phyloP scores from a whole-genome alignment of 495 filamentous ascomycete species.

The Penicillium argentinense region DNA sequence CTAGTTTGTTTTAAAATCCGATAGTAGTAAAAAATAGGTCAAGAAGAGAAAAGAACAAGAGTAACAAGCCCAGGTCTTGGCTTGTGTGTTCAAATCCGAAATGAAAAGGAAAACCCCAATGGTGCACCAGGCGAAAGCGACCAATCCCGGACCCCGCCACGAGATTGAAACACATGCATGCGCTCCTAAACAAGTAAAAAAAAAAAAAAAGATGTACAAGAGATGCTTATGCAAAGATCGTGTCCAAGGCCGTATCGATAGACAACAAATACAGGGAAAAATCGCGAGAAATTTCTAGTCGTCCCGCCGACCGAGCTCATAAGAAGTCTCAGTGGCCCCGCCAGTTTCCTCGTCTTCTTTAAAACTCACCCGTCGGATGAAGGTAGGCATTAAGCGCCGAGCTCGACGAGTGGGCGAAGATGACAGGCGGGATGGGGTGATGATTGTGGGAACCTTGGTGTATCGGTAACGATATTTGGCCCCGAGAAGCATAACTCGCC shows the following conservation, averaged over 20 bases:
- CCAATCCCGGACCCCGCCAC: conserved; percentile 27
- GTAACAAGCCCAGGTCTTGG: not conserved
- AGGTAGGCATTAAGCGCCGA: conserved; percentile 35
- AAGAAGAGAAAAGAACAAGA: conserved; percentile 6
- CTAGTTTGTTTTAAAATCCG: too few species aligned
- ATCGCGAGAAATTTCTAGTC: conserved; percentile 27
- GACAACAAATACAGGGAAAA: conserved; percentile 24
- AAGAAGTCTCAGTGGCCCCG: conserved; percentile 39
- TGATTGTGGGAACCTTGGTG: conserved; percentile 32
- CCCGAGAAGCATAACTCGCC: conserved; percentile 47
- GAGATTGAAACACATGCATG: conserved; percentile 30
- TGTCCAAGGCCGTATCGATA: conserved; percentile 27
- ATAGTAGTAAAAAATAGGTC: conserved; percentile 10
- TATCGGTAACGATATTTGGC: conserved; percentile 46
- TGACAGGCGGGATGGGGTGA: conserved; percentile 27
- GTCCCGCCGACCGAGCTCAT: conserved; percentile 41
- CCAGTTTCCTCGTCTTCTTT: conserved; percentile 46
- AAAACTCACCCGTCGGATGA: conserved; percentile 44
- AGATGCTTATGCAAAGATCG: conserved; percentile 31
- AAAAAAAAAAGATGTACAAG: conserved; percentile 24
- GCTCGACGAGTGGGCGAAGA: conserved; percentile 36
- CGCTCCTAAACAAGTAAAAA: conserved; percentile 23
- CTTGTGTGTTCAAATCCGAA: conserved; percentile 1
- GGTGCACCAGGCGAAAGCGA: conserved; percentile 25
- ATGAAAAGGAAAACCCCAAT: conserved; percentile 9